Evolutionary conservation across 2,329 filamentous ascomycete species (phyloP).

Genomic region (Beauveria australis): DNA sequence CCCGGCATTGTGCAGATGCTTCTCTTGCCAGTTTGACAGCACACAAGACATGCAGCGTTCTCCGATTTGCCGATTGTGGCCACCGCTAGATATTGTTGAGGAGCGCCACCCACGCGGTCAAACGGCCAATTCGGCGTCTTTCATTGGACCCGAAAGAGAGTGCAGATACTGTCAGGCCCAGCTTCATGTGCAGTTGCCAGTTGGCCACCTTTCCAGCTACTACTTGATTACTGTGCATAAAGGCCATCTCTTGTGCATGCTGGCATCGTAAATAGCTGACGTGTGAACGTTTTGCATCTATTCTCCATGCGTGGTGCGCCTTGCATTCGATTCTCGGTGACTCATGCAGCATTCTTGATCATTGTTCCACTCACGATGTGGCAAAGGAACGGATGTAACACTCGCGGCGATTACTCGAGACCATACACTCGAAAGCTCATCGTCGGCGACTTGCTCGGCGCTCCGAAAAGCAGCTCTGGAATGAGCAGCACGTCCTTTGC

Average conservation of each 20-base stretch:
- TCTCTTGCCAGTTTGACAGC: not conserved
- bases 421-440: too few species aligned
- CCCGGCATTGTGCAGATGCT: not conserved
- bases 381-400: too few species aligned
- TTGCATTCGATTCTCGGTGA: not conserved
- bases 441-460: too few species aligned
- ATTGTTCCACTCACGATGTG: not conserved
- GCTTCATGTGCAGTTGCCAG: not conserved
- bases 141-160: not conserved
- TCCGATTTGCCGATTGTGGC: not conserved
- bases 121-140: not conserved
- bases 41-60: constrained; percentile 9
- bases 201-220: not conserved
- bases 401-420: too few species aligned
- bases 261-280: not conserved
- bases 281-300: not conserved
- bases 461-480: too few species aligned
- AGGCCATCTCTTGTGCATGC: not conserved
- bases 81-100: not conserved
- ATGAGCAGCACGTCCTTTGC: too few species aligned
- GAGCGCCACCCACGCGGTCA: not conserved
- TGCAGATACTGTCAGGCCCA: not conserved
- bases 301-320: not conserved
- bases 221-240: not conserved
- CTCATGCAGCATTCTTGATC: not conserved